phyloP scores from a whole-genome alignment of 305 asterid species.

The Striga hermonthica region DNA sequence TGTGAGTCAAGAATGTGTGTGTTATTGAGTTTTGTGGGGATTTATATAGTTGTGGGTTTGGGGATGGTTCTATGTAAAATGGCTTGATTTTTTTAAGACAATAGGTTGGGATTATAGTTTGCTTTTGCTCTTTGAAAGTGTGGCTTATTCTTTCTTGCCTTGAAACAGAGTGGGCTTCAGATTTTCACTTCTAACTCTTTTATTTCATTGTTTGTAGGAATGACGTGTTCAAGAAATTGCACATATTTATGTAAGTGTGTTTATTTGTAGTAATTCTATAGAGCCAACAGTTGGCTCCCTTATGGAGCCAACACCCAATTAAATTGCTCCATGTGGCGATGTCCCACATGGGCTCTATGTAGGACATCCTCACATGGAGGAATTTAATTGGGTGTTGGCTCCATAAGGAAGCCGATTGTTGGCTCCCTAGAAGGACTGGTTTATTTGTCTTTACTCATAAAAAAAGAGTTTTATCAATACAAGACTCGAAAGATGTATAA shows the following conservation, averaged over 20 bases:
- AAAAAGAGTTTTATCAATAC: too few species aligned
- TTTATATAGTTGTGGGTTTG: neutral
- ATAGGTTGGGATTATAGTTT: neutral
- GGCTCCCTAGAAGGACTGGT: too few species aligned
- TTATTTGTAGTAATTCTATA: neutral
- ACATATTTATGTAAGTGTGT: neutral
- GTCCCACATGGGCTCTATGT: too few species aligned
- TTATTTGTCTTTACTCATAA: too few species aligned
- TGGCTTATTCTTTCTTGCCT: neutral
- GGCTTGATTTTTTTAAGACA: constrained; percentile 12
- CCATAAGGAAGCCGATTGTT: too few species aligned
- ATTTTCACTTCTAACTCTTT: neutral
- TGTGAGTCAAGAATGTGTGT: neutral
- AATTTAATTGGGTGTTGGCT: too few species aligned
- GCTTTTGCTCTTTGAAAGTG: constrained; percentile 14
- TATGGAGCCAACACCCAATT: neutral
- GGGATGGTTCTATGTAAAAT: constrained; percentile 11
- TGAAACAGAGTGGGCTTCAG: neutral
- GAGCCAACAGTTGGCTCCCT: neutral
- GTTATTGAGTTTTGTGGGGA: neutral
- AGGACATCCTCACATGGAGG: too few species aligned
- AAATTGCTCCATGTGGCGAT: too few species aligned
- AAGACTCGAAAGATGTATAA: too few species aligned
- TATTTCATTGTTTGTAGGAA: neutral
- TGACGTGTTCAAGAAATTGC: neutral